Percentiles rank a stretch among this genome's conserved stretches.
Conservation (phyloP, 2,329 filamentous ascomycete genomes). For the Curvularia sp. region DNA sequence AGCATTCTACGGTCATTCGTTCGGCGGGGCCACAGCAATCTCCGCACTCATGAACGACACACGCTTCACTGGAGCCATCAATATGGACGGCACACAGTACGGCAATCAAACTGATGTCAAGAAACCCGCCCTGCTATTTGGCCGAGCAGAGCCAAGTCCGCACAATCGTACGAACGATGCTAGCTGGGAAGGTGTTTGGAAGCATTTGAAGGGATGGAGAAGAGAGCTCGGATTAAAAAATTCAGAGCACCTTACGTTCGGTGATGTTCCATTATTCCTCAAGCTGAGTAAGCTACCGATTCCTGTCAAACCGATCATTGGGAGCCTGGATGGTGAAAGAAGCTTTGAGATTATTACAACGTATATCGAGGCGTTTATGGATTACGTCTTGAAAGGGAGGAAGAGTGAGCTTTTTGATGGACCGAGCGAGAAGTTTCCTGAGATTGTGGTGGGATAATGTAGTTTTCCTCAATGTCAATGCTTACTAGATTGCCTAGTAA, state of each 20-base stretch:
- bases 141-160: background rate
- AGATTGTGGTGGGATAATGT: background rate
- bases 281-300: no score
- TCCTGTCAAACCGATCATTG: background rate
- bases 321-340: background rate
- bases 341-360: background rate
- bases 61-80: no score
- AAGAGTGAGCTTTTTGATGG: background rate
- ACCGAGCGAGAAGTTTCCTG: background rate
- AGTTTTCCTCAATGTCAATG: no score
- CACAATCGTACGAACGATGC: conserved; percentile 1
- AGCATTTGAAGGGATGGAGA: background rate
- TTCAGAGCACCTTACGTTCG: no score
- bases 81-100: no score
- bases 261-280: no score
- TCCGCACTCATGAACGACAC: background rate
- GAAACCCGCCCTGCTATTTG: background rate
- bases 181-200: background rate
- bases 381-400: background rate
- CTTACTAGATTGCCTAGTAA: no score
- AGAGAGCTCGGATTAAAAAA: no score
- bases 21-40: background rate
- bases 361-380: conserved; percentile 1
- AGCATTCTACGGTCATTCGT: conserved; percentile 1
- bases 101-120: background rate